Percentiles rank a stretch among this genome's conserved stretches.
phyloP scores from a whole-genome alignment of 306 rosid species.

The Rubus idaeus region DNA sequence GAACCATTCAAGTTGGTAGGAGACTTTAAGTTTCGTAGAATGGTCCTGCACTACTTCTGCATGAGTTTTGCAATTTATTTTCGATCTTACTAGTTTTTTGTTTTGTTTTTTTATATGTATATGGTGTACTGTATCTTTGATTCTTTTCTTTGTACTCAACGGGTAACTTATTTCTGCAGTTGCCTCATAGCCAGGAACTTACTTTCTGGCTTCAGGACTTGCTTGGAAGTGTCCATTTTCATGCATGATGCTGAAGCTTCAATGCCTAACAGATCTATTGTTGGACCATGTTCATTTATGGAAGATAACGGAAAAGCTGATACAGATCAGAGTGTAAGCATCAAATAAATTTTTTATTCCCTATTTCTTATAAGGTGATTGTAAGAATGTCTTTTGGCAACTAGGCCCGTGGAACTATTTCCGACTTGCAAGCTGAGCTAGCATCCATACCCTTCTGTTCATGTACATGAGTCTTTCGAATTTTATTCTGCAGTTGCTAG shows the following conservation, averaged over 20 bases:
- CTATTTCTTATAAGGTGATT: not conserved
- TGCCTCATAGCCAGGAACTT: constrained; percentile 97
- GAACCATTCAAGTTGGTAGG: not conserved
- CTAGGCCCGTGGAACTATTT: not conserved
- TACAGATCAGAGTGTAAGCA: constrained; percentile 56
- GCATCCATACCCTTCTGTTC: not conserved
- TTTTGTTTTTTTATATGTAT: not conserved
- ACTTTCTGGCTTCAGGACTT: constrained; percentile 91
- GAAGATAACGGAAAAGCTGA: constrained; percentile 62
- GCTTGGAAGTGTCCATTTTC: constrained; percentile 74
- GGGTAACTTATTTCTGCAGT: constrained; percentile 53
- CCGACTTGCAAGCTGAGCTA: not conserved
- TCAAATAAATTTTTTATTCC: constrained; percentile 4
- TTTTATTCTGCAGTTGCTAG: not conserved
- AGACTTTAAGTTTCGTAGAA: not conserved
- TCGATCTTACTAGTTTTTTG: not conserved
- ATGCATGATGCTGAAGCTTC: constrained; percentile 75
- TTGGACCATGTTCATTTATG: constrained; percentile 48
- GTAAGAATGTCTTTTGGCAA: not conserved
- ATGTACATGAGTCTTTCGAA: not conserved
- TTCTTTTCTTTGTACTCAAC: constrained; percentile 22
- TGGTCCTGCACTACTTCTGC: not conserved
- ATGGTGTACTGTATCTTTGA: not conserved
- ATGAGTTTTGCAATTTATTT: not conserved
- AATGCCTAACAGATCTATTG: constrained; percentile 41